Conservation (phyloP, 176 grass and related monocot species). For the Oryza punctata region DNA sequence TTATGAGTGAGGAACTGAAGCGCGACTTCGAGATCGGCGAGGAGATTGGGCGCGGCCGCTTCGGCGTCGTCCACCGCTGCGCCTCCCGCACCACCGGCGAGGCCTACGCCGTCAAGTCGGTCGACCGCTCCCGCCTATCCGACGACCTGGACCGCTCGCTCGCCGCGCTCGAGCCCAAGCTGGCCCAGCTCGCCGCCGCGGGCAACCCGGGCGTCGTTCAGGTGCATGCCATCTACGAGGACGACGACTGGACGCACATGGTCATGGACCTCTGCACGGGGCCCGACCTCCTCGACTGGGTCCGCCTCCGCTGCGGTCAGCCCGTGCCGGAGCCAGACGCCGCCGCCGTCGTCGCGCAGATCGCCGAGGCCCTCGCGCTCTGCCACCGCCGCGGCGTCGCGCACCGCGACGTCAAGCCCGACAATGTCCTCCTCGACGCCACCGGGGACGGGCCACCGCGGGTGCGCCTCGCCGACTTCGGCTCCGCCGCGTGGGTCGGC, state of each 20-base stretch:
- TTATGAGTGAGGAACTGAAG: constrained; percentile 60
- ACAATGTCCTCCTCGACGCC: constrained; percentile 77
- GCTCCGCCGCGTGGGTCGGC: constrained; percentile 64
- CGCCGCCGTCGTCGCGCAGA: constrained; percentile 47
- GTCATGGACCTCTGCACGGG: constrained; percentile 84
- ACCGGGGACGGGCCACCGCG: not conserved
- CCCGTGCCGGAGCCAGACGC: constrained; percentile 64
- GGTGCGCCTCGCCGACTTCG: constrained; percentile 73
- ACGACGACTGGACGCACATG: constrained; percentile 60
- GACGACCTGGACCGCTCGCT: constrained; percentile 75
- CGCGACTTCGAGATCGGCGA: constrained; percentile 71
- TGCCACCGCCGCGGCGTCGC: constrained; percentile 73
- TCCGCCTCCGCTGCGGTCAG: constrained; percentile 48
- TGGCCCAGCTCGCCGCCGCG: constrained; percentile 47
- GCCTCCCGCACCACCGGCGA: constrained; percentile 48
- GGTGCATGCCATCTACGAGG: constrained; percentile 64
- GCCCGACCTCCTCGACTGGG: constrained; percentile 68
- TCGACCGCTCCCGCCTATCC: constrained; percentile 55
- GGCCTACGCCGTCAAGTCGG: constrained; percentile 72
- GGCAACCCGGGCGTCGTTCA: constrained; percentile 67
- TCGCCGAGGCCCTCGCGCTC: constrained; percentile 60
- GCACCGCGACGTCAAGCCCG: constrained; percentile 93
- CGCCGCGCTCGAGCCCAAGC: constrained; percentile 66
- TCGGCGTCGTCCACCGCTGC: constrained; percentile 82
- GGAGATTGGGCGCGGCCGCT: constrained; percentile 84